Base-by-base conservation (phyloP, 1,139 yeast genomes). In the Geotrichum carabidarum region DNA sequence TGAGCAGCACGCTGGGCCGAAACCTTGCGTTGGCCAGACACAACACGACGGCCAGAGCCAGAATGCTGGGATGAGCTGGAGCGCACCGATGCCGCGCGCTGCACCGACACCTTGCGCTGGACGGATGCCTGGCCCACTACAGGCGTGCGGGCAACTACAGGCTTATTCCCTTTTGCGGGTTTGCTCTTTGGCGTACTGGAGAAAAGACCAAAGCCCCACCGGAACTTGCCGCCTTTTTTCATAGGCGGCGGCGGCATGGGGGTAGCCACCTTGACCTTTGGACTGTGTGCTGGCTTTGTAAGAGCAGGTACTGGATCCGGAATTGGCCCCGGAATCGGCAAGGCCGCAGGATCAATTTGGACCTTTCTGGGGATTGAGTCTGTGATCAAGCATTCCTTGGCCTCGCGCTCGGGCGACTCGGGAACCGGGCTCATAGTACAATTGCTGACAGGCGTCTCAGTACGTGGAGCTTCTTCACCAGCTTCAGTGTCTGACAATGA, bases 151-250 rank as follows among this genome's bases (percentile, higher is more conserved):
- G n/a, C 15, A 6, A 37, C 40, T 6, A 8, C 15, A 12, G 17
- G 34, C 15, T 14, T n/a, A 7, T 44, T n/a, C 48, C 14, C 35
- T 9, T 49, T 37, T 44, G 44, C 40, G n/a, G 34, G 22, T 27
- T 50, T 44, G 14, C 31, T 22, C 35, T n/a, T 27, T 12, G 35
- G 31, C 34, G 34, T 4, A 2, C 35, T 12, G 18, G 50, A 52
- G 9, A 52, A 43, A 7, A 47, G 14, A 17, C 46, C 51, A 11
- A 52, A 43, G 8, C 48, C 37, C 55, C 55, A 52, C 4, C 55
- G 48, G 22, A 45, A 52, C 41, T 52, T 52, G 47, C 30, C 18
- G 47, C 8, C 15, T 12, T 44, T 44, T 22, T 44, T 44, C 12
- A 8, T 31, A 35, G 32, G 46, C 4, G 17, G 18, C 46, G 18